Base-by-base conservation (phyloP, 805 yeast genomes). In the Geotrichum ghanense region DNA sequence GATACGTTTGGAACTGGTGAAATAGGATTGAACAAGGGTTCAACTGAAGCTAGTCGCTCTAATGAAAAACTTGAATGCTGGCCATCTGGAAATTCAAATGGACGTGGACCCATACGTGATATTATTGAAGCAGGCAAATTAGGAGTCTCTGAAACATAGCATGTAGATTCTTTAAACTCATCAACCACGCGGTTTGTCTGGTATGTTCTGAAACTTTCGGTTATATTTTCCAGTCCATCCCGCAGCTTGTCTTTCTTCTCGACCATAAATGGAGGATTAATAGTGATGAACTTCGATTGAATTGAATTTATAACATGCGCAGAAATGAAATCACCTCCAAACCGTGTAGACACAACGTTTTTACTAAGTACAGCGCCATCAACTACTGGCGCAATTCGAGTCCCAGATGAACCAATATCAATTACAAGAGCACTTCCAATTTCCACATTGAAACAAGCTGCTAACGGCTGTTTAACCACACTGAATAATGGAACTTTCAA, bases 261-360 rank as follows among this genome's bases (percentile, higher is more conserved):
- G 34, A 73, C 59, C 48, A 62, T 58, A 48, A 60, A 65, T 16
- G 60, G 61, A 3, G 68, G 66, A 14, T 60, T 60, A 17, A 59
- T 55, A 20, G 58, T 49, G 43, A 67, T 65, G 44, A 60, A 50
- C 48, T 61, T 62, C 37, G 65, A 53, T 48, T 68, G 63, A 51
- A 72, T 71, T 55, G 66, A 75, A 44, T 75, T 68, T 52, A 74
- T 62, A 1, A 79, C 68, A 63, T 83, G 85, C 45, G 76, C 70
- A 60, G 81, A 83, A 47, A 84, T 62, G 61, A 82, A 89, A 61
- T 88, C 90, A 7, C 97, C 97, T 2, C 89, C 96, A 59, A 49
- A 56, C 39, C 55, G 50, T 23, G 59, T 48, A 45, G 54, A 58
- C 35, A 48, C 48, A 4, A 53, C 48, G 3, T 57, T 52, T 59